These are phyloP conservation scores for Pythium apleroticum DNA, from an alignment of 352 stramenopile species.

Conservation along the genomic window DNA sequence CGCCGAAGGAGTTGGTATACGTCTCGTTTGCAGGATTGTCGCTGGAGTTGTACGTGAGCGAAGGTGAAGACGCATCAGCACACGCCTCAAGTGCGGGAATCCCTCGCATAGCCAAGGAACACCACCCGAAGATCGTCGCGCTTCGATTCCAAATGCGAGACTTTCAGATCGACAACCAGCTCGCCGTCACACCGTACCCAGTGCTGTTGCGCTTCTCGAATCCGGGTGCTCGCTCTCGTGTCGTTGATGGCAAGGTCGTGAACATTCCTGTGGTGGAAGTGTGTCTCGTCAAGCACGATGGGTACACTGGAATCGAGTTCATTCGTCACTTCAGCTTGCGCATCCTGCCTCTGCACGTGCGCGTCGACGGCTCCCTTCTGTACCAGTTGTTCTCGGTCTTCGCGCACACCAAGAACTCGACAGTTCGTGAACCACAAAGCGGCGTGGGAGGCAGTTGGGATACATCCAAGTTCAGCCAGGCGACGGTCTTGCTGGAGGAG, in stretches of 20 bases:
- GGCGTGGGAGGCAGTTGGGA: conserved; percentile 27
- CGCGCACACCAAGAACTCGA: conserved; percentile 42
- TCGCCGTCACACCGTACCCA: conserved; percentile 78
- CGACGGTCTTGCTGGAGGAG: conserved; percentile 58
- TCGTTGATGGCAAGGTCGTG: conserved; percentile 50
- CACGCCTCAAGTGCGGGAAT: conserved; percentile 20
- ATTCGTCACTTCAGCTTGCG: conserved; percentile 80
- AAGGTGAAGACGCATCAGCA: conserved; percentile 31
- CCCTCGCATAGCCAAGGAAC: conserved; percentile 60
- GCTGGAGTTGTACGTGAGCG: conserved; percentile 63
- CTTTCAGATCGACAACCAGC: conserved; percentile 88
- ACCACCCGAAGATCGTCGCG: conserved; percentile 52
- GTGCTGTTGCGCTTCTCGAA: conserved; percentile 85
- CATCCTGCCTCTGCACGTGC: conserved; percentile 73
- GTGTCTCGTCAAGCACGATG: conserved; percentile 81
- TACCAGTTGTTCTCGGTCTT: conserved; percentile 74
- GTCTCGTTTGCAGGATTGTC: conserved; percentile 63
- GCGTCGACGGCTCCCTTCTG: conserved; percentile 78
- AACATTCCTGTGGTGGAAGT: conserved; percentile 73
- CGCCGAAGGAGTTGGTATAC: conserved; percentile 81
- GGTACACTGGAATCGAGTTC: conserved; percentile 86
- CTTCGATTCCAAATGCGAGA: conserved; percentile 71
- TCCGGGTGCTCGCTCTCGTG: conserved; percentile 40
- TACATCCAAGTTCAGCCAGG: conserved; percentile 37
- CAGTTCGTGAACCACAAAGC: conserved; percentile 16